These are phyloP conservation scores for Penicillium manginii DNA, from an alignment of 495 filamentous ascomycete species.

Conservation along the genomic window DNA sequence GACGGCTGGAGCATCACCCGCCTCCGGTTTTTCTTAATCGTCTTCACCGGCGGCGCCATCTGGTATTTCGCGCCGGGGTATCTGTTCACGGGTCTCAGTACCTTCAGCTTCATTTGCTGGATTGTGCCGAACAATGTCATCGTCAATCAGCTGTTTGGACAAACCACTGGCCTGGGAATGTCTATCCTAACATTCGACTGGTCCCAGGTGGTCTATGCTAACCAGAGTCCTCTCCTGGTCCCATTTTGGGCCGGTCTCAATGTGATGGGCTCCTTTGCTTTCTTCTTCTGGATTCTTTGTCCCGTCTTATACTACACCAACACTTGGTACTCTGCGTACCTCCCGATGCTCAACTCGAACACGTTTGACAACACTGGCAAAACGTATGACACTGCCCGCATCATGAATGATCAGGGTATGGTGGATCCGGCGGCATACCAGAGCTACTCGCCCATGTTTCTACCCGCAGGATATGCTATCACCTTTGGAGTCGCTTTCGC, in stretches of 20 bases:
- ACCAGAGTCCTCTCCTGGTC: slow-evolving; percentile 81
- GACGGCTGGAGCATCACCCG: slow-evolving; percentile 84
- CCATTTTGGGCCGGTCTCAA: slow-evolving; percentile 94
- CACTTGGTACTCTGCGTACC: slow-evolving; percentile 62
- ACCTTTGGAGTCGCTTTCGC: slow-evolving; percentile 75
- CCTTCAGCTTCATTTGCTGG: slow-evolving; percentile 91
- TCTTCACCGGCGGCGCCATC: slow-evolving; percentile 63
- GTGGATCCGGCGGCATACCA: slow-evolving; percentile 46
- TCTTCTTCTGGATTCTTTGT: slow-evolving; percentile 89
- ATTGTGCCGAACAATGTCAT: slow-evolving; percentile 75
- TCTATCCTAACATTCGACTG: slow-evolving; percentile 93
- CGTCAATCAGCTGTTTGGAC: slow-evolving; percentile 72
- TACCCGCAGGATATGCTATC: slow-evolving; percentile 52
- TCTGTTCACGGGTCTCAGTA: slow-evolving; percentile 82
- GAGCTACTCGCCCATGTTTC: slow-evolving; percentile 51
- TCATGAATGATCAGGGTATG: slow-evolving; percentile 44
- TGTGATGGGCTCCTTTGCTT: slow-evolving; percentile 78
- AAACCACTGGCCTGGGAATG: slow-evolving; percentile 69
- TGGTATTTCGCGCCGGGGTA: slow-evolving; percentile 91
- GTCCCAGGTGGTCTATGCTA: slow-evolving; percentile 85
- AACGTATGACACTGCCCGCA: slow-evolving; percentile 45
- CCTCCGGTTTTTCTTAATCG: slow-evolving; percentile 78
- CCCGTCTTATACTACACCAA: slow-evolving; percentile 74
- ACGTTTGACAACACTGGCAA: slow-evolving; percentile 52
- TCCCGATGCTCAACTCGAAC: slow-evolving; percentile 51